Base-by-base conservation (phyloP, 1,139 yeast species). In the Candida glucosophila region DNA sequence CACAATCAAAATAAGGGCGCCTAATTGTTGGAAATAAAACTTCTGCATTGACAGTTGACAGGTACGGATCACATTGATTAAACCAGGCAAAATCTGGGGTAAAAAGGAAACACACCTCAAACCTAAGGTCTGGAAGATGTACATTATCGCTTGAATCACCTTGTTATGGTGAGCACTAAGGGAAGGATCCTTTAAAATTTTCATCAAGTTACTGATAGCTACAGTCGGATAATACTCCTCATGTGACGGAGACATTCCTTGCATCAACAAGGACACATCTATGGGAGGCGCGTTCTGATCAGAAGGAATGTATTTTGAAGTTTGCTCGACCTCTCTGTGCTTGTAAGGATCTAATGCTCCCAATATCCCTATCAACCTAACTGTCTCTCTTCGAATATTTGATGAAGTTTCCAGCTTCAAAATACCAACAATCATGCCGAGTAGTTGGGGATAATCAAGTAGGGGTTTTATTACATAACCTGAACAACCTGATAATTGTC, bases 311-410 rank as follows among this genome's bases (percentile, higher is more conserved):
- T 47, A 67, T 29, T 77, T 74, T 3, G 78, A 73, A 10, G 67
- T 69, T 33, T 83, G 77, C 44, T 88, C 97, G 6, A 88, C 86
- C 43, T 85, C 95, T 29, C 95, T 74, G 41, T 86, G 92, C 44
- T 83, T 86, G 48, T 88, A 90, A 1, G 99, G 99, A 52, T 92
- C 98, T 27, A 92, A 61, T 0, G 98, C 98, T 32, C 99, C 99
- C 22, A 92, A 58, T 20, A 88, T 86, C 44, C 99, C 99, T 35
- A 90, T 59, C 13, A 90, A 56, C 37, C 90, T 67, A 1, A 90
- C 95, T 0, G 95, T 80, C 48, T 88, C 97, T 31, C 95, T 63
- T 41, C 92, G 71, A 5, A 83, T 76, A 4, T 70, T 58, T 2
- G 77, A 69, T 0, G 92, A 75, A 9, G 78, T 73, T 41, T 86